Conservation (phyloP, 805 yeast species). For the Torulaspora delbrueckii region DNA sequence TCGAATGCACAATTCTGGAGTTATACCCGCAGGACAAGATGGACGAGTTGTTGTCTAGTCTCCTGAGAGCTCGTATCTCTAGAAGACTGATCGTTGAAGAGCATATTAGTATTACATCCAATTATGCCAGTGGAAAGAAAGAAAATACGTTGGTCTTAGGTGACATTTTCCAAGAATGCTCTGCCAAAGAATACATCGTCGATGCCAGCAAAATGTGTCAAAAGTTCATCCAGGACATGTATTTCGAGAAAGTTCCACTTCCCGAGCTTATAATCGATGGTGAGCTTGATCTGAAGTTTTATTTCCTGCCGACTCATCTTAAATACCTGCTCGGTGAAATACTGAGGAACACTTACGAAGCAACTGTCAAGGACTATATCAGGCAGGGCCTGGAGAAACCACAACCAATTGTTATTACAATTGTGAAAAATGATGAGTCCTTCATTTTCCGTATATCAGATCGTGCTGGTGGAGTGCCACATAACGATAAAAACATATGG, state of each 20-base stretch:
- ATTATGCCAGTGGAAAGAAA: conserved; percentile 44
- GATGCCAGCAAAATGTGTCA: conserved; percentile 51
- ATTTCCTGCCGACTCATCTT: conserved; percentile 80
- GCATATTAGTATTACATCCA: conserved; percentile 72
- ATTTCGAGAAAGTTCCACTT: conserved; percentile 49
- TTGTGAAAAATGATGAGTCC: conserved; percentile 60
- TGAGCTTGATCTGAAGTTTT: conserved; percentile 59
- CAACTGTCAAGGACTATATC: conserved; percentile 55
- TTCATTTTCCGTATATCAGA: conserved; percentile 79
- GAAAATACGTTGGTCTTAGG: conserved; percentile 54
- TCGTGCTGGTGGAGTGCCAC: conserved; percentile 81
- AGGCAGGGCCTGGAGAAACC: conserved; percentile 41
- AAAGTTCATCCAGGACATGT: conserved; percentile 47
- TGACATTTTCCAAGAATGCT: conserved; percentile 76
- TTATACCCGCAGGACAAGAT: conserved; percentile 56
- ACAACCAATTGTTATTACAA: conserved; percentile 72
- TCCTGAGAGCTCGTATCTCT: conserved; percentile 81
- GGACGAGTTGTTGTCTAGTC: conserved; percentile 69
- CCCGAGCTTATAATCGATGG: conserved; percentile 81
- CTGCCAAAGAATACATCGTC: conserved; percentile 61
- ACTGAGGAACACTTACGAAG: conserved; percentile 77
- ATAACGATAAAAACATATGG: conserved; percentile 60
- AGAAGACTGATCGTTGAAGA: conserved; percentile 89
- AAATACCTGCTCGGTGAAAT: conserved; percentile 86
- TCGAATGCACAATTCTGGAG: conserved; percentile 64